Base-by-base conservation (phyloP, 768 basidiomycete species). In the Mycena pura region DNA sequence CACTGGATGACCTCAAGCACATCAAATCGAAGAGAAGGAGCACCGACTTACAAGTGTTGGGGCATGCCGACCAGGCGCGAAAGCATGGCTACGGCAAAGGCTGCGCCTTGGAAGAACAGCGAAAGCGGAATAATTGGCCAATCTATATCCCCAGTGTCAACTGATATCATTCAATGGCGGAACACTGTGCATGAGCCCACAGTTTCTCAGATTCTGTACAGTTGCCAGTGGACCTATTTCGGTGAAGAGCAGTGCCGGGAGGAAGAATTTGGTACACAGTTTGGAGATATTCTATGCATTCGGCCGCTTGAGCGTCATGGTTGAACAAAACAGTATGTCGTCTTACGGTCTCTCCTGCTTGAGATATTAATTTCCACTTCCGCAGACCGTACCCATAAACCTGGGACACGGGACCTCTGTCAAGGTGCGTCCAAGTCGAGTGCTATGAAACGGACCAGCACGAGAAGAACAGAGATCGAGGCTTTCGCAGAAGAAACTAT, bases 101-200 rank as follows among this genome's bases (percentile, higher is more conserved):
- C 60, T 15, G 62, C 47, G 19, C 15, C 6, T 54, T 66, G 64
- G 39, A 62, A 66, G 47, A 58, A 55, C 9, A 66, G 14, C 36
- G 64, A 66, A 27, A 66, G 52, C 25, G 64, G 64, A 27, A 66
- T 62, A 29, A 66, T 66, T 21, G 64, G 64, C 60, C 60, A 66
- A 44, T 62, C 60, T 65, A n/a, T n/a, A 10, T 27, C 44, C 21
- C 21, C n/a, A 34, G 31, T 45, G 40, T 49, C 11, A 50, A 41
- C 14, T 27, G 15, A 17, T 21, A 21, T 40, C 19, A 14, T 6
- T 22, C 21, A 10, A 19, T 32, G 24, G 19, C n/a, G 22, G 8
- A 15, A 22, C 22, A 17, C 51, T 14, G 27, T n/a, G 34, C 17
- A 52, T 39, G 27, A n/a, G 11, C 57, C 56, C 38, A 62, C 64